Evolutionary conservation across 2,329 filamentous ascomycete species (phyloP).

Genomic region (Cordyceps cateniannulata): DNA sequence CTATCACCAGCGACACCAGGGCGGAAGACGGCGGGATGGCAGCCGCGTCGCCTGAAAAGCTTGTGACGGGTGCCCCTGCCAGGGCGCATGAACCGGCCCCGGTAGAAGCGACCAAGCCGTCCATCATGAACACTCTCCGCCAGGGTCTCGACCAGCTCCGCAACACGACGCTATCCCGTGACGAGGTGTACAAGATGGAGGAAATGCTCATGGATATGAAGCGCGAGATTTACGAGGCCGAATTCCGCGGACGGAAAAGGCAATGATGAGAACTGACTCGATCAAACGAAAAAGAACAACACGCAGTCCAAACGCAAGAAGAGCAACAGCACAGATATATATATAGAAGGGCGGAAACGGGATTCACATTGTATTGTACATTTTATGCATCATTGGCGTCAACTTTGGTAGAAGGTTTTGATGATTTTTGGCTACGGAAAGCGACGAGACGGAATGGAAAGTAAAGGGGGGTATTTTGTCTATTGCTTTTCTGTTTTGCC

Average conservation of each 20-base stretch:
- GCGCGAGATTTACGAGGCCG: slow-evolving; percentile 65
- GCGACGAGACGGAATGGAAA: not conserved
- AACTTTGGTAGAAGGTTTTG: not conserved
- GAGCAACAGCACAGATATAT: not conserved
- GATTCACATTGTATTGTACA: slow-evolving; percentile 1
- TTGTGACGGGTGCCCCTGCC: slow-evolving; percentile 2
- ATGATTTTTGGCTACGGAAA: not conserved
- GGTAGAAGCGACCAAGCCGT: not conserved
- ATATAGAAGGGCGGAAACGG: not conserved
- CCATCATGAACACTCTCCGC: slow-evolving; percentile 28
- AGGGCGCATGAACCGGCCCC: not conserved
- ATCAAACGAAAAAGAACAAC: not conserved
- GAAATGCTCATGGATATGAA: slow-evolving; percentile 76
- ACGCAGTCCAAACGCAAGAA: too few relatives aligned
- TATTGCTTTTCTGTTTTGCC: not conserved
- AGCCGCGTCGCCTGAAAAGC: slow-evolving; percentile 20
- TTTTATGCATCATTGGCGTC: slow-evolving; percentile 13
- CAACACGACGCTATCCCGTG: slow-evolving; percentile 51
- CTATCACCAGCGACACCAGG: slow-evolving; percentile 27
- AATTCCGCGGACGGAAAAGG: slow-evolving; percentile 43
- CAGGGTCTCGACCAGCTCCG: slow-evolving; percentile 50
- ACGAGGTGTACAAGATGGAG: slow-evolving; percentile 65
- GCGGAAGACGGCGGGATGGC: slow-evolving; percentile 16
- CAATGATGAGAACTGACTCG: not conserved
- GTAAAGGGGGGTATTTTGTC: not conserved